Conservation (phyloP, 2,329 filamentous ascomycete genomes). For the Paecilomyces niveus region DNA sequence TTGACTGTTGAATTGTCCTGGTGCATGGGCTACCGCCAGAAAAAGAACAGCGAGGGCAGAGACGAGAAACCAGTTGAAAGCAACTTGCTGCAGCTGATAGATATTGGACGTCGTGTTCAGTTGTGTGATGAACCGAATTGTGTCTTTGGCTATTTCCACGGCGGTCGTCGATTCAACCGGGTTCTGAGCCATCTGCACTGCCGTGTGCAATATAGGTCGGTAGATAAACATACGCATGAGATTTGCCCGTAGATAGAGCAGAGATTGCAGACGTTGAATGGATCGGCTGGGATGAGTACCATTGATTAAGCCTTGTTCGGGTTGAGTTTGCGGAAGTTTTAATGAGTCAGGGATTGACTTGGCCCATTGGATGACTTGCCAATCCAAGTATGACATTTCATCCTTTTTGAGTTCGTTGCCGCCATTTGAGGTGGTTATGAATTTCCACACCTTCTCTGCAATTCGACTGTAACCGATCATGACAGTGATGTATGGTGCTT, state of each 20-base stretch:
- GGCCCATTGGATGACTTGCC: conserved; percentile 79
- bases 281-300: conserved; percentile 48
- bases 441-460: conserved; percentile 76
- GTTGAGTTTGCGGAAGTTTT: conserved; percentile 51
- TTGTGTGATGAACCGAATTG: conserved; percentile 52
- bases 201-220: conserved; percentile 75
- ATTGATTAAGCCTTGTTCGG: conserved; percentile 34
- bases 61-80: conserved; percentile 61
- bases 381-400: conserved; percentile 73
- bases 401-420: conserved; percentile 60
- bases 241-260: conserved; percentile 81
- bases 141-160: conserved; percentile 58
- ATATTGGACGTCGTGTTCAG: conserved; percentile 56
- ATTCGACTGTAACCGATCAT: conserved; percentile 83
- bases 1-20: conserved; percentile 48
- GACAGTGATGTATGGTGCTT: conserved; percentile 64
- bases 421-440: conserved; percentile 64
- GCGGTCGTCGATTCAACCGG: conserved; percentile 62
- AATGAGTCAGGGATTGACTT: conserved; percentile 58
- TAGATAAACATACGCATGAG: conserved; percentile 86
- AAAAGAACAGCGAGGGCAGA: conserved; percentile 57
- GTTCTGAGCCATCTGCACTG: conserved; percentile 72
- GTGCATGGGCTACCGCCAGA: conserved; percentile 56
- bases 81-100: conserved; percentile 54
- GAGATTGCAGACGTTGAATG: conserved; percentile 65